Evolutionary conservation across 2,329 filamentous ascomycete genomes (phyloP).

Genomic region (Aspergillus piperis): DNA sequence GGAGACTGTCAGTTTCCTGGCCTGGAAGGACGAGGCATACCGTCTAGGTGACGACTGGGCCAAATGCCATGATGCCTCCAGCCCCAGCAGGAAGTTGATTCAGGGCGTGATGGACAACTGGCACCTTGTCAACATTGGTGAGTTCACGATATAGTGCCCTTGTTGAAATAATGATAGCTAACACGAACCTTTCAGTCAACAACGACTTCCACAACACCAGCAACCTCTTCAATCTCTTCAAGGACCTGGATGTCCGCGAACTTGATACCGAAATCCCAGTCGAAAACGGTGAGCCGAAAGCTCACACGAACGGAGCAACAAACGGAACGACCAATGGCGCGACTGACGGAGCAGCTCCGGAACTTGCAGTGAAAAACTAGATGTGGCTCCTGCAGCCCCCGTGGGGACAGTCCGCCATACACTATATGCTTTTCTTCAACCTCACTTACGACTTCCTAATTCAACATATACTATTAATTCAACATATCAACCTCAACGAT

Average conservation of each 20-base stretch:
- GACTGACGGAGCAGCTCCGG: constrained; percentile 20
- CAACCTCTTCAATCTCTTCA: constrained; percentile 82
- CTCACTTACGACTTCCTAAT: constrained; percentile 19
- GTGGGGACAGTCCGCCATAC: constrained; percentile 14
- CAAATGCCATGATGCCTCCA: constrained; percentile 77
- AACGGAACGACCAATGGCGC: constrained; percentile 20
- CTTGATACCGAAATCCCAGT: constrained; percentile 34
- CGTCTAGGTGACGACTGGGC: constrained; percentile 91
- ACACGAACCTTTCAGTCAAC: constrained; percentile 64
- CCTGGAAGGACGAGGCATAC: constrained; percentile 98
- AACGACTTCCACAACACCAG: constrained; percentile 91
- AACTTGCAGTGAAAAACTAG: constrained; percentile 28
- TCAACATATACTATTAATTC: constrained; percentile 32
- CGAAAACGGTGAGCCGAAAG: constrained; percentile 21
- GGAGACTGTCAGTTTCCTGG: constrained; percentile 94
- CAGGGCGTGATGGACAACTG: constrained; percentile 83
- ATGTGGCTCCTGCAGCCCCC: constrained; percentile 10
- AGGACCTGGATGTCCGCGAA: constrained; percentile 60
- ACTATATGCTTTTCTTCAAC: constrained; percentile 16
- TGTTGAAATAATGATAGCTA: constrained; percentile 19
- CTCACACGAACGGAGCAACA: constrained; percentile 24
- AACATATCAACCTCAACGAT: constrained; percentile 41
- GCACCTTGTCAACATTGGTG: constrained; percentile 94
- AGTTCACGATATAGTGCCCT: constrained; percentile 37
- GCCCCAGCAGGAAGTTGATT: constrained; percentile 76